Evolutionary conservation across 768 basidiomycete species (phyloP), one percentile per base, ranked within the genome.

Genomic region (Lyophyllum semitale): DNA sequence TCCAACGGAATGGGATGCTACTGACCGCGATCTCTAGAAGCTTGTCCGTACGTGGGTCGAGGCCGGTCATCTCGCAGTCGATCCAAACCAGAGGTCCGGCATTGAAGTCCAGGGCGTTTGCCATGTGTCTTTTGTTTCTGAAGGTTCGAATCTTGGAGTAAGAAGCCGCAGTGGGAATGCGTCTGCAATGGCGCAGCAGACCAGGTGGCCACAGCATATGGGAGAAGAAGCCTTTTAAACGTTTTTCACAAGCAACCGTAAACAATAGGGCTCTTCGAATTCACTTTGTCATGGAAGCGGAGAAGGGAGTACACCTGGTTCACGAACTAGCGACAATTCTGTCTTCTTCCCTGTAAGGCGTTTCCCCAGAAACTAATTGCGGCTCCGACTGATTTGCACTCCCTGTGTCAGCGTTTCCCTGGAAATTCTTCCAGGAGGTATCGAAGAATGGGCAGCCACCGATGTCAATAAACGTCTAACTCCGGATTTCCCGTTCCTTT

Each of bases 11-110:
- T 15, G 8, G 27, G n/a, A 25, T 41, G 32, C 47, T 9, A 62
- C 79, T 57, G 55, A 86, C 89, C 11, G 88, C 89, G 64, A 95
- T 89, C 70, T 96, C 94, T 2, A 94, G 67, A 26, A 93, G 82
- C 59, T 81, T 84, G 70, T 93, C 88, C 37, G 71, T 84, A 45
- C 78, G 75, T 3, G 79, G 79, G 63, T 88, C 71, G 35, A 94
- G 77, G 4, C 91, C 91, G 2, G 91, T 93, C 82, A 93, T 94
- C 72, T 94, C 91, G 62, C 90, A 91, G 68, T 94, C 91, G 48
- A 93, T 79, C 92, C 91, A 88, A 7, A 92, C 86, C 52, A 92
- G 70, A 9, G 90, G 88, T 0, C 87, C 86, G 30, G 81, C 82
- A n/a, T 69, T 59, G 50, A 77, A 81, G 53, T 74, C 68, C 27